Evolutionary conservation across 805 yeast genomes (phyloP).

Genomic region (Lipomyces oligophaga): DNA sequence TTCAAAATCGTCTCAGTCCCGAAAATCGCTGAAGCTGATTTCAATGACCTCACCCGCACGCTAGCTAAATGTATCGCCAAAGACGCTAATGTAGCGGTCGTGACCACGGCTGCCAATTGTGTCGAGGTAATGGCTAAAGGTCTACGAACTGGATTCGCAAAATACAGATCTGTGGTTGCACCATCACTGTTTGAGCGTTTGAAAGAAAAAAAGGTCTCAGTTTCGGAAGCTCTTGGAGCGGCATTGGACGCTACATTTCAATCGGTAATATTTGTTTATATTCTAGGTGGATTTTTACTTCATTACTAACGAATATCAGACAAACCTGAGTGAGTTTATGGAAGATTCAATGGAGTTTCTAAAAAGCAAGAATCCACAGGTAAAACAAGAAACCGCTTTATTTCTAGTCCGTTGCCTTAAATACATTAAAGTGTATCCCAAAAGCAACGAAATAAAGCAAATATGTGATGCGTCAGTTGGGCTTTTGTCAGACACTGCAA

Average conservation of each 20-base stretch:
- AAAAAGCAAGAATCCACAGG: constrained; percentile 78
- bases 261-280: constrained; percentile 27
- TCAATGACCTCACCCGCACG: constrained; percentile 54
- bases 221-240: constrained; percentile 62
- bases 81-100: constrained; percentile 88
- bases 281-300: not conserved
- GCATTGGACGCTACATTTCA: constrained; percentile 64
- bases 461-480: constrained; percentile 57
- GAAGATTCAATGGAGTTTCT: constrained; percentile 58
- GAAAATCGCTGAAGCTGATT: constrained; percentile 58
- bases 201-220: constrained; percentile 81
- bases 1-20: constrained; percentile 42
- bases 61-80: constrained; percentile 65
- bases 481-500: constrained; percentile 76
- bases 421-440: constrained; percentile 49
- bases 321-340: constrained; percentile 53
- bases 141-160: constrained; percentile 52
- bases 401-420: constrained; percentile 62
- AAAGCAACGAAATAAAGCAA: constrained; percentile 49
- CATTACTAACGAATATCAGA: constrained; percentile 16
- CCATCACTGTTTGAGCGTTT: constrained; percentile 71
- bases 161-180: constrained; percentile 52
- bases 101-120: constrained; percentile 69
- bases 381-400: constrained; percentile 65
- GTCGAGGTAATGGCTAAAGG: constrained; percentile 62